Evolutionary conservation across 352 stramenopile genomes (phyloP), one percentile per base, ranked within the genome.

Genomic region (Globisporangium irregulare): DNA sequence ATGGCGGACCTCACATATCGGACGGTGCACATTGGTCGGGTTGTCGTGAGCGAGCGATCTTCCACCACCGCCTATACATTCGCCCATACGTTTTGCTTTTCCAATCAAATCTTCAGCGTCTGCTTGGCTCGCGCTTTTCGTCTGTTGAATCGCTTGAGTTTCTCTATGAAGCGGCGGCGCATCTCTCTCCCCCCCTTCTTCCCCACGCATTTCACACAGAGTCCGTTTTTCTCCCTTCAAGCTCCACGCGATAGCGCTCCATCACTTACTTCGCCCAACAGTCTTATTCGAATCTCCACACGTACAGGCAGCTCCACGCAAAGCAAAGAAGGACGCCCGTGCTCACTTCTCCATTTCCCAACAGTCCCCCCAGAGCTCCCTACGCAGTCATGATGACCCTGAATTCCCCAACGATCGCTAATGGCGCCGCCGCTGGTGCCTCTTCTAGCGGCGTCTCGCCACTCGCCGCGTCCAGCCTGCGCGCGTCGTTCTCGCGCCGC

Each of bases 401-500:
- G 56, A 29, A 48, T 32, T 50, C 56, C 10, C 32, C 56, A 22
- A 24, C 9, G 10, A 36, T 54, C 62, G 29, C 3, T n/a, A 14
- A 27, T 32, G 9, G 29, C 5, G 46, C 46, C 6, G 27, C 32
- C 6, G 8, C 36, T 29, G 24, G 10, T 48, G 38, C 18, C 8
- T n/a, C 12, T 22, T 25, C 59, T 48, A 25, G 15, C 6, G 43
- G 43, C 43, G 43, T 51, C 61, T 72, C 60, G 38, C 67, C 59
- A 10, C 67, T 68, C 32, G 29, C 54, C 1, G 25, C 15, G 5
- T 43, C 51, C 1, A 38, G n/a, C 7, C 46, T 68, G 34, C 46
- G 46, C 20, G 38, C 66, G 54, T 71, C 54, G 15, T 69, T 74
- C 48, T 53, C 55, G 12, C 59, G 69, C 3, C 61, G 59, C 20